A percentile compares a stretch with the other conserved stretches of the same genome.
Conservation (phyloP, 2,329 filamentous ascomycete genomes). For the Calonectria fujianensis region DNA sequence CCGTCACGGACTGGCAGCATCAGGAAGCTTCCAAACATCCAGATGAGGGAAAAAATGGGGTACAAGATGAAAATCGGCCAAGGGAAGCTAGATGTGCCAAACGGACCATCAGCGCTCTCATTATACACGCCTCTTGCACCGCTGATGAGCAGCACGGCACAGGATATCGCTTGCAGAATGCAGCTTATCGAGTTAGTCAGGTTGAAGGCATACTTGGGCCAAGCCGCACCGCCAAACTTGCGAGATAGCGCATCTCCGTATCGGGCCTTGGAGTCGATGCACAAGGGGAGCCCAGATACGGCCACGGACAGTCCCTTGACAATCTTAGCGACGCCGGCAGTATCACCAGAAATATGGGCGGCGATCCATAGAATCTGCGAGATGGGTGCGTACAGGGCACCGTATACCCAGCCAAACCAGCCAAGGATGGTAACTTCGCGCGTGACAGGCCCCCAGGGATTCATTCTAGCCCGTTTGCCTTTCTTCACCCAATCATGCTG, state of each 20-base stretch:
- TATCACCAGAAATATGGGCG: constrained; percentile 1
- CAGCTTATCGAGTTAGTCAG: constrained; percentile 3
- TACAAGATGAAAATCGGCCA: background rate
- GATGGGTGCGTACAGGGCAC: constrained; percentile 1
- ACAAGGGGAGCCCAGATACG: constrained; percentile 3
- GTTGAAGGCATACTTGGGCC: constrained; percentile 13
- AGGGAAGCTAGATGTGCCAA: constrained; percentile 8
- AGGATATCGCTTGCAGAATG: background rate
- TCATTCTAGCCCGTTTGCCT: background rate
- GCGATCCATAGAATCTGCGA: constrained; percentile 1
- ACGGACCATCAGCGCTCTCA: background rate
- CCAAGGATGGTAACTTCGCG: constrained; percentile 14
- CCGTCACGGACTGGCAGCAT: background rate
- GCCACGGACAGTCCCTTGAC: constrained; percentile 19
- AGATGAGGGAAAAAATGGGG: background rate
- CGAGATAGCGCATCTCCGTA: constrained; percentile 2
- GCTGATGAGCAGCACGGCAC: background rate
- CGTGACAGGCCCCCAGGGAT: background rate
- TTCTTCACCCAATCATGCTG: background rate
- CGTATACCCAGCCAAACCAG: constrained; percentile 23
- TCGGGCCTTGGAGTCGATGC: background rate
- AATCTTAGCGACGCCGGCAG: constrained; percentile 12
- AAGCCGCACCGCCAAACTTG: background rate
- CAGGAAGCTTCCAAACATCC: constrained; percentile 13
- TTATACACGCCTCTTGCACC: background rate